Conservation (phyloP, 1,284 basidiomycete species). For the Malassezia nana region DNA sequence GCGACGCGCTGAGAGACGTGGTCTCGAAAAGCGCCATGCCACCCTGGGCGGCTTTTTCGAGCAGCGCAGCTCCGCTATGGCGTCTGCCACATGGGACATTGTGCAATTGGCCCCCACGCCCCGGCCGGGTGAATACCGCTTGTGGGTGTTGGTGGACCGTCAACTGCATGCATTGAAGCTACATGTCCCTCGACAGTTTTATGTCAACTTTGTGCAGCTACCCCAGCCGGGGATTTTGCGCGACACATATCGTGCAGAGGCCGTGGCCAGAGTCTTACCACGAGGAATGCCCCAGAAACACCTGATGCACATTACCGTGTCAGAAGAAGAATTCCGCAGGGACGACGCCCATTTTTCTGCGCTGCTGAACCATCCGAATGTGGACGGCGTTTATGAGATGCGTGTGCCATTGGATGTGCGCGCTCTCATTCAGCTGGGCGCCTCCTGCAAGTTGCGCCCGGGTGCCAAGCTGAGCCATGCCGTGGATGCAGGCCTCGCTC, state of each 20-base stretch:
- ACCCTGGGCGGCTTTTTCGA: conserved; percentile 62
- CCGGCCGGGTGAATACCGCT: conserved; percentile 69
- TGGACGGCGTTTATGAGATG: conserved; percentile 88
- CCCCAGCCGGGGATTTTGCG: conserved; percentile 60
- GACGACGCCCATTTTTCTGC: conserved; percentile 83
- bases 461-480: conserved; percentile 68
- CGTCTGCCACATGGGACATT: conserved; percentile 76
- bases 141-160: conserved; percentile 80
- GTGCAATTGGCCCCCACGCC: conserved; percentile 73
- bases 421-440: conserved; percentile 73
- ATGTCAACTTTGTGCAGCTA: conserved; percentile 70
- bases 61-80: conserved; percentile 58
- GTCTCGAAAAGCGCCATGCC: neutral
- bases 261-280: conserved; percentile 69
- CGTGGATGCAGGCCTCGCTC: conserved; percentile 70
- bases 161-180: conserved; percentile 70
- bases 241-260: conserved; percentile 60
- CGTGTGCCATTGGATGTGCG: conserved; percentile 80
- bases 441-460: conserved; percentile 62
- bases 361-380: conserved; percentile 83
- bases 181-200: conserved; percentile 81
- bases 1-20: conserved; percentile 53
- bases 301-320: conserved; percentile 72
- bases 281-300: conserved; percentile 66
- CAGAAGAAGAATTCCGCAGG: conserved; percentile 72